Conservation (phyloP, 1,284 basidiomycete species). For the Anthracocystis setariae region DNA sequence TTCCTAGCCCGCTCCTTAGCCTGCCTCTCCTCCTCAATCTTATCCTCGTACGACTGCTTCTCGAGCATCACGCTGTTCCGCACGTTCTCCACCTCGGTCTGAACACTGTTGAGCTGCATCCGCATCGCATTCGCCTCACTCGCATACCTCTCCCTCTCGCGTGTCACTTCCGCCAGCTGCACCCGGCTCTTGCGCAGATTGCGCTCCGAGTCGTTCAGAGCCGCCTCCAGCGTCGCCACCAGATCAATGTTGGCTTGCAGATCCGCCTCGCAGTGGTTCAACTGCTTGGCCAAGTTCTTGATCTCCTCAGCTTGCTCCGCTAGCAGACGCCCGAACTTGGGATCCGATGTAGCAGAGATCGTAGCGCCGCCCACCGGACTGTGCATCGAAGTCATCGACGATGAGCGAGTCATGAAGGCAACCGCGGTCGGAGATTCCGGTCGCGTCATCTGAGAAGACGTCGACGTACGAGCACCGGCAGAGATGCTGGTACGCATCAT, state of each 20-base stretch:
- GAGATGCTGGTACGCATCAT: conserved; percentile 16
- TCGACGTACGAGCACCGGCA: conserved; percentile 46
- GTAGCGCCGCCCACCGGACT: conserved; percentile 25
- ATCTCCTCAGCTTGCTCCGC: conserved; percentile 81
- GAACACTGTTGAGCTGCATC: conserved; percentile 49
- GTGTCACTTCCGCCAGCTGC: conserved; percentile 59
- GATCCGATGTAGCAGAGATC: conserved; percentile 16
- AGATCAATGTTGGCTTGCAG: conserved; percentile 91
- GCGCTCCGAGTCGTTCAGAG: conserved; percentile 60
- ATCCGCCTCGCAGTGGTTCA: conserved; percentile 88
- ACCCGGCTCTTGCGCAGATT: conserved; percentile 63
- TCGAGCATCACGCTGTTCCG: conserved; percentile 54
- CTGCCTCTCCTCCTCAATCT: conserved; percentile 54
- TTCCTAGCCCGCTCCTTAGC: conserved; percentile 58
- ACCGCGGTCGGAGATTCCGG: conserved; percentile 52
- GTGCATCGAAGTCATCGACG: conserved; percentile 52
- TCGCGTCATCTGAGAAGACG: conserved; percentile 49
- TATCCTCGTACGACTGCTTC: conserved; percentile 58
- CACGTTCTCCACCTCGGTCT: conserved; percentile 57
- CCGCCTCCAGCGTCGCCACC: conserved; percentile 71
- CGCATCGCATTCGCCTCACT: conserved; percentile 56
- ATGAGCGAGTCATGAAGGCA: conserved; percentile 53
- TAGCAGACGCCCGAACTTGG: conserved; percentile 69
- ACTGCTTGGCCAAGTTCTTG: conserved; percentile 88
- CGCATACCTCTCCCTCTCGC: conserved; percentile 56